Base-by-base conservation (phyloP, 768 basidiomycete genomes). In the Phaeolepiota aurea region DNA sequence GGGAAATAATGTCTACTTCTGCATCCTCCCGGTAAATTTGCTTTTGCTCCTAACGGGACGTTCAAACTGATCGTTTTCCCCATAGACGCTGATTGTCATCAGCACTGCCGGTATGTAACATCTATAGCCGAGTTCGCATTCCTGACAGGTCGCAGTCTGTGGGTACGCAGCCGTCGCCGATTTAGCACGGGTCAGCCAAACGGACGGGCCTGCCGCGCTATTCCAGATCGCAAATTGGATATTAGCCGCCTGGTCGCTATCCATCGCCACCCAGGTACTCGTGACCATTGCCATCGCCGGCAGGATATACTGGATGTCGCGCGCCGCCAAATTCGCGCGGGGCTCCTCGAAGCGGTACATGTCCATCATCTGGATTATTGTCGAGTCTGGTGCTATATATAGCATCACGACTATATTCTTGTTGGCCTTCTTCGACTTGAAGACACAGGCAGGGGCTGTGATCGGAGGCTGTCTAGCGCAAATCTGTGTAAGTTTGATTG, bases 331-430 rank as follows among this genome's bases (percentile, higher is more conserved):
- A 37, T 40, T 32, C 7, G 31, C 37, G 5, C 23, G n/a, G 32
- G 16, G 37, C n/a, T 37, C 36, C 4, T 41, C 25, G n/a, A 32
- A 41, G 3, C 21, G 43, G 4, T 45, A 49, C 25, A 30, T 42
- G 20, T 22, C 48, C 12, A 28, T 50, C 11, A 39, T 48, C 14
- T 45, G 45, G 41, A 44, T 44, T 12, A 39, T 54, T 12, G 34
- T 54, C 14, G 49, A 51, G 28, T 54, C 49, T 3, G 49, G 52
- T 12, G 44, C 43, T 3, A 40, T 51, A 13, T 49, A 54, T 25
- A 42, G 43, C 25, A 4, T 45, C 20, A 44, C 48, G 5, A 42
- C 43, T 3, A 34, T 48, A 3, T 38, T 51, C 5, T 35, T 47
- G 32, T 16, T 54, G 2, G 42, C 32, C 0, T 50, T 51, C n/a